phyloP scores from a whole-genome alignment of 176 grass and related monocot species.

The Musa itinerans region DNA sequence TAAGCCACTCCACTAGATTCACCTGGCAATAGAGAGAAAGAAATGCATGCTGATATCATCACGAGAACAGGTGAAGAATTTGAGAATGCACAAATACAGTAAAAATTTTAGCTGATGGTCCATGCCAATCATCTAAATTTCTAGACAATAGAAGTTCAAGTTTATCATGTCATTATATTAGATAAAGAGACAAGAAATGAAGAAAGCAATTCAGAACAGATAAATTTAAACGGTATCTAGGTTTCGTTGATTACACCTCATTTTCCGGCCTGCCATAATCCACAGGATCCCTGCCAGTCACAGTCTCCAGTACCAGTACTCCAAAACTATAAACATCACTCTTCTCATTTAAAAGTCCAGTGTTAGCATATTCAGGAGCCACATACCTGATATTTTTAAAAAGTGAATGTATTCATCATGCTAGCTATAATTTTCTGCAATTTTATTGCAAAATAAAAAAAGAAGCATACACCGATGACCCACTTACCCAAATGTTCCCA shows the following conservation, averaged over 20 bases:
- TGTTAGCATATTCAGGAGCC: conserved; percentile 95
- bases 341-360: conserved; percentile 96
- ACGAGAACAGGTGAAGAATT: background rate
- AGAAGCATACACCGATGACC: conserved; percentile 13
- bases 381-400: conserved; percentile 59
- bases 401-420: conserved; percentile 1
- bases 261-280: conserved; percentile 68
- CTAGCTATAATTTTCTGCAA: background rate
- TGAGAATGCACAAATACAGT: background rate
- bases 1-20: conserved; percentile 86
- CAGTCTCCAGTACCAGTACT: conserved; percentile 78
- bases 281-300: conserved; percentile 87
- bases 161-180: too few relatives aligned
- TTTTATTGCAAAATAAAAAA: too few relatives aligned
- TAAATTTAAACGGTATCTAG: too few relatives aligned
- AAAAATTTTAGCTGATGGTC: too few relatives aligned
- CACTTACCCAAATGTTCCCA: conserved; percentile 91
- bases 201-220: too few relatives aligned
- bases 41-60: too few relatives aligned
- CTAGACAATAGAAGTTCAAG: too few relatives aligned
- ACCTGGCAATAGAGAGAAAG: conserved; percentile 26
- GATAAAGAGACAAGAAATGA: too few relatives aligned
- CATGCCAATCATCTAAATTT: too few relatives aligned
- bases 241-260: conserved; percentile 43
- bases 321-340: conserved; percentile 99